Base-by-base conservation (phyloP, 2,329 filamentous ascomycete genomes). In the Claviceps maximensis region DNA sequence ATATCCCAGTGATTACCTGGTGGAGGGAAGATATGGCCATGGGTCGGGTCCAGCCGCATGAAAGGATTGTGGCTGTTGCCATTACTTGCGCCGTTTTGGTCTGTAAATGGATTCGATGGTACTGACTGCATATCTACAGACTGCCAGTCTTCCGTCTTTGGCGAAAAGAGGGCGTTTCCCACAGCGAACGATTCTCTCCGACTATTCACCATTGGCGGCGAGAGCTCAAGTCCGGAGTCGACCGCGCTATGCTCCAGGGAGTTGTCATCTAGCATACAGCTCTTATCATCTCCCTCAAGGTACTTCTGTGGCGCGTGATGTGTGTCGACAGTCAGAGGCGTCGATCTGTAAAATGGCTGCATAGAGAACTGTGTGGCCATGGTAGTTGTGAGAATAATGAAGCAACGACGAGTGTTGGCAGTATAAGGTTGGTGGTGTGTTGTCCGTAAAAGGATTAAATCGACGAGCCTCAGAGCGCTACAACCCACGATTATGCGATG, bases 61-160 rank as follows among this genome's bases (percentile, higher is more conserved):
- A 86, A 90, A 49, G 80, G 80, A 70, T 82, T 82, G 70, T 75
- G 52, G 27, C 45, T 80, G 70, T 68, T 76, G 69, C 81, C 81
- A 70, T 74, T 80, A 70, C 25, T 50, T 13, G 29, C 49, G 21
- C 70, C 75, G 62, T 71, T 72, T 45, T 72, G 71, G 58, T 78
- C 77, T 62, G 79, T 66, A 69, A 82, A 83, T 40, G 80, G 77
- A 68, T 79, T 82, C 53, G 80, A 82, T 15, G 77, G 75, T 53
- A 80, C 69, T 17, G 78, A 78, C 65, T 82, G 79, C 79, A 83
- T 81, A 56, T 83, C 80, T 55, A 82, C 75, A 17, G 78, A 75
- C 56, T 79, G 76, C 80, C 80, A 84, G 59, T 81, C 67, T 60
- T 84, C 80, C 10, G 75, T 74, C 69, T 84, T 84, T 58, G 80